phyloP scores from a whole-genome alignment of 768 basidiomycete genomes.

The Lepiota venenata region DNA sequence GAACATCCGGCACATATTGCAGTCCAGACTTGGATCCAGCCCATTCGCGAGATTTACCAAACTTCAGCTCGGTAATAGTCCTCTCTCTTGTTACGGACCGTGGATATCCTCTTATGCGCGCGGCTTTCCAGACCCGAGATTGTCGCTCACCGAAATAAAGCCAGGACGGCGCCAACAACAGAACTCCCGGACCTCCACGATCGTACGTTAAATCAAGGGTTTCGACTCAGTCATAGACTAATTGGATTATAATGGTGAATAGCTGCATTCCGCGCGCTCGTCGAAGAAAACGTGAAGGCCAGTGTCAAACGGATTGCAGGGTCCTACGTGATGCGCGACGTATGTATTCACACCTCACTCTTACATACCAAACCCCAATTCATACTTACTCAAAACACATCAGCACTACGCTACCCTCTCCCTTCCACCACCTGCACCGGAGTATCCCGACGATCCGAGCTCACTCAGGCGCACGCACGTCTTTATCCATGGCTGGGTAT shows the following conservation, averaged over 20 bases:
- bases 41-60: constrained; percentile 34
- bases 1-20: constrained; percentile 22
- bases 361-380: background rate
- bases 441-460: no score
- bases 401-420: constrained; percentile 18
- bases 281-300: constrained; percentile 40
- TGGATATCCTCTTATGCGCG: background rate
- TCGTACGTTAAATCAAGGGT: constrained; percentile 21
- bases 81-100: background rate
- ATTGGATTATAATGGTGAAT: background rate
- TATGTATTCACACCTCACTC: constrained; percentile 8
- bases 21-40: constrained; percentile 38
- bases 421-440: no score
- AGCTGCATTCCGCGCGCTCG: constrained; percentile 40
- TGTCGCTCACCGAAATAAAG: constrained; percentile 26
- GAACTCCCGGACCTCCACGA: constrained; percentile 27
- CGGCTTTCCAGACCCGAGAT: constrained; percentile 27
- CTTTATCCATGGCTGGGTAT: constrained; percentile 57
- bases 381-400: background rate
- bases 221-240: background rate
- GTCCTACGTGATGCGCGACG: constrained; percentile 26
- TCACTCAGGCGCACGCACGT: constrained; percentile 13
- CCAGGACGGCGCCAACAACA: constrained; percentile 13
- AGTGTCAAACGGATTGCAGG: constrained; percentile 26
- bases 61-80: constrained; percentile 27